Evolutionary conservation across 1,284 basidiomycete genomes (phyloP), one percentile per base, ranked within the genome.

Genomic region (Cystobasidium pallidum): DNA sequence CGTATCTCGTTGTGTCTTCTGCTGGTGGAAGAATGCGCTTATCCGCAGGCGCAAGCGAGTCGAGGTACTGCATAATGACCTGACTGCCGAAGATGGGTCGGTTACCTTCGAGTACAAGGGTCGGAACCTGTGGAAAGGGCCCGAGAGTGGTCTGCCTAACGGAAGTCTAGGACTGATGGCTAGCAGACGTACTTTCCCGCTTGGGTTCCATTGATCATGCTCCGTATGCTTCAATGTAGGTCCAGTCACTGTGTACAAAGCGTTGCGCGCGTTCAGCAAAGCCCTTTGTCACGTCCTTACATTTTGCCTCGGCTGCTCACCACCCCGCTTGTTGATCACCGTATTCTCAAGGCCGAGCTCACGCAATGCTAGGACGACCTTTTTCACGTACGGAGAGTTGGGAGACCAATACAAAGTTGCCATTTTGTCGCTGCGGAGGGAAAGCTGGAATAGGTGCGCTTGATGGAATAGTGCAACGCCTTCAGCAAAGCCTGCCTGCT

Each of bases 61-160:
- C 36, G 24, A 62, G 21, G 19, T 62, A 62, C 41, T 62, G 59
- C 26, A 39, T 24, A 26, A 62, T 62, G 43, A 39, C 59, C 26
- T 62, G 59, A 43, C 59, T 62, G 36, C 59, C 59, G 28, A 62
- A 62, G 41, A 62, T 62, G 26, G 59, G 59, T n/a, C 59, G 21
- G 15, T 62, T 62, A 39, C 59, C 59, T n/a, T 62, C 59, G 2
- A 62, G 19, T 11, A 62, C 59, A 4, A 62, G 36, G 8, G 59
- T 62, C 4, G 59, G 59, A 2, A 62, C 59, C 59, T 62, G 10
- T n/a, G 43, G 17, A 45, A 11, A n/a, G 36, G 21, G 2, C 3
- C 24, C 36, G 6, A 26, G 15, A 26, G 49, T 51, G 24, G 26
- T 6, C 32, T 39, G 59, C 8, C 30, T 11, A 28, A 8, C 43